Base-by-base conservation (phyloP, 495 filamentous ascomycete species). In the Hapsidospora chrysogenum region DNA sequence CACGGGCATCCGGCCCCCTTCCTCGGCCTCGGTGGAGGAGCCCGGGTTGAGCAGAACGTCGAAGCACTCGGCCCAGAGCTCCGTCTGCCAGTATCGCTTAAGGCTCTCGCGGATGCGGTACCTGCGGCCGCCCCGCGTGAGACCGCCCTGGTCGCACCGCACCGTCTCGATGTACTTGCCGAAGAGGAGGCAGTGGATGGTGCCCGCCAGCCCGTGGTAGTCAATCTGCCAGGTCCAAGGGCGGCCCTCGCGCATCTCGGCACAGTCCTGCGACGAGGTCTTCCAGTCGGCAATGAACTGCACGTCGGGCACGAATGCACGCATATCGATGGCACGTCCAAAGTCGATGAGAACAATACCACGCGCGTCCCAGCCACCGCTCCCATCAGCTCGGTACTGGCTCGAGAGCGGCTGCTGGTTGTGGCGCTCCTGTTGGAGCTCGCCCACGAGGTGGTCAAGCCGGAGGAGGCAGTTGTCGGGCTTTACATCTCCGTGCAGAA, bases 191-290 rank as follows among this genome's bases (percentile, higher is more conserved):
- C 69, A 72, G 48, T 96, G 85, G 10, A 95, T 57, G 10, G 80
- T 79, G 5, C 82, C 83, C 0, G 89, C 89, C 0, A 93, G 61
- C 19, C 89, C 89, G 54, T 87, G 82, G 37, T 96, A 85, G 53
- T 97, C 89, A 38, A 92, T 77, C 50, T 97, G 89, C 54, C 81
- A 92, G 1, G 86, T 96, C 89, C 89, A 97, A 2, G 83, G 81
- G 9, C 86, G 66, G 43, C 78, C 65, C 58, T 95, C 86, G 27
- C 85, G 75, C 66, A 96, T 92, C 64, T 97, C 89, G 25, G 80
- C 77, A 54, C 89, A 96, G 49, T 97, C 89, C 35, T 79, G 73
- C 17, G 74, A 64, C 14, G 68, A 65, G 2, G 80, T 80, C 53
- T 85, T 76, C 89, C 92, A 97, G 53, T 96, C 87, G 2, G 87